A percentile compares a stretch with the other conserved stretches of the same genome.
phyloP scores from a whole-genome alignment of 805 yeast species.

The Kodamaea hsintzibuensis region DNA sequence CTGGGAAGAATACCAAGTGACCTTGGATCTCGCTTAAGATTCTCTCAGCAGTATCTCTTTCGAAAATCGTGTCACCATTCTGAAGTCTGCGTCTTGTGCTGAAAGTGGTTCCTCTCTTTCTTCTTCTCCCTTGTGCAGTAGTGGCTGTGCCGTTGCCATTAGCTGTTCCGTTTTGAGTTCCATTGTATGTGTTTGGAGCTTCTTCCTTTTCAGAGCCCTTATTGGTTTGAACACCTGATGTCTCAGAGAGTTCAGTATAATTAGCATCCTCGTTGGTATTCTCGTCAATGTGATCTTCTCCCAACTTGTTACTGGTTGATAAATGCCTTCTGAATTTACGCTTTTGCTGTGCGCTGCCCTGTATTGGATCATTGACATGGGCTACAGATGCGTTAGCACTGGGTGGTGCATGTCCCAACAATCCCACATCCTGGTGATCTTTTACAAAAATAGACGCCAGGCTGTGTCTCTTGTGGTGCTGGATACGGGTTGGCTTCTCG shows the following conservation, averaged over 20 bases:
- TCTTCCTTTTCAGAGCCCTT: background rate
- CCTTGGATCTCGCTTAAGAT: slow-evolving; percentile 76
- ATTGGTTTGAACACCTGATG: background rate
- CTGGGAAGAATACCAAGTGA: slow-evolving; percentile 86
- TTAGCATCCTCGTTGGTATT: background rate
- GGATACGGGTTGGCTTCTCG: background rate
- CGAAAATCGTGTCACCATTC: slow-evolving; percentile 55
- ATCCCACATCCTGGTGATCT: slow-evolving; percentile 33
- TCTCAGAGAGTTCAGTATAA: background rate
- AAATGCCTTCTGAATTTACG: slow-evolving; percentile 1
- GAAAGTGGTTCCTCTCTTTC: slow-evolving; percentile 40
- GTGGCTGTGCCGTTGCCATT: slow-evolving; percentile 2
- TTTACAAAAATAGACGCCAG: slow-evolving; percentile 30
- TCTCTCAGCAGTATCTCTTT: slow-evolving; percentile 73
- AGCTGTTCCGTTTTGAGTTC: background rate
- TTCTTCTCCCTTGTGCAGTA: slow-evolving; percentile 16
- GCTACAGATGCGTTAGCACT: background rate
- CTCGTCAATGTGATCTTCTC: background rate
- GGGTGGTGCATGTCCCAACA: slow-evolving; percentile 38
- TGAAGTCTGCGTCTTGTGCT: slow-evolving; percentile 32
- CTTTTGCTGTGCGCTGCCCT: background rate
- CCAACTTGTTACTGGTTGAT: background rate
- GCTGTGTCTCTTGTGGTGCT: slow-evolving; percentile 12
- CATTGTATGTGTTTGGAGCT: background rate
- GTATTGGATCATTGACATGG: background rate